Evolutionary conservation across 768 basidiomycete genomes (phyloP).

Genomic region (Kwoniella pini): DNA sequence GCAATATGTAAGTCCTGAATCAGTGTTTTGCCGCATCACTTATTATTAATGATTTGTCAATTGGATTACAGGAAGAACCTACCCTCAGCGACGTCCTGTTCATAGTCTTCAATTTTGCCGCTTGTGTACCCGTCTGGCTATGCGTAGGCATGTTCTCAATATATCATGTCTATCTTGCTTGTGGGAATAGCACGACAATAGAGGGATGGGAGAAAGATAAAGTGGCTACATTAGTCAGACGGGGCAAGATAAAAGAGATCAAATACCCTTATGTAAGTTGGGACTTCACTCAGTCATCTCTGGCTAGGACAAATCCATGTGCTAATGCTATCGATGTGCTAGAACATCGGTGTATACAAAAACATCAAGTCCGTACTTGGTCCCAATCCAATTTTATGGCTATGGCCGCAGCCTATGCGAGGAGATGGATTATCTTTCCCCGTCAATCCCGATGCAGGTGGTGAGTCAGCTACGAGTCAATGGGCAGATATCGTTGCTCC

Average conservation of each 20-base stretch:
- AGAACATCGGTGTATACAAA: conserved; percentile 75
- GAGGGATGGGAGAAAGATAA: conserved; percentile 99
- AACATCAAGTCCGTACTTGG: conserved; percentile 83
- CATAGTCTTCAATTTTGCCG: conserved; percentile 81
- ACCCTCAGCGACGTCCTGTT: conserved; percentile 71
- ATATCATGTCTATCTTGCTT: conserved; percentile 78
- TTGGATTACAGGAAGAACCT: conserved; percentile 64
- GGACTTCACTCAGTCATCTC: conserved; percentile 2
- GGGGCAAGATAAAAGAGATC: conserved; percentile 84
- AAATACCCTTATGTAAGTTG: conserved; percentile 86
- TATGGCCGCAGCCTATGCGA: conserved; percentile 68
- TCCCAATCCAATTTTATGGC: conserved; percentile 73
- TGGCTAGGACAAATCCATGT: neutral
- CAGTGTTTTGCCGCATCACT: no score
- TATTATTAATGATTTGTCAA: no score
- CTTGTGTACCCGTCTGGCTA: conserved; percentile 81
- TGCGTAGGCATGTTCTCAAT: conserved; percentile 88
- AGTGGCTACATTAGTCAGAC: conserved; percentile 75
- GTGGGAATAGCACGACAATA: conserved; percentile 87
- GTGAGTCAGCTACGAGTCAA: conserved; percentile 45
- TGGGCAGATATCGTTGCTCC: conserved; percentile 47
- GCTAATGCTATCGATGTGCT: neutral
- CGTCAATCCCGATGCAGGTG: conserved; percentile 60
- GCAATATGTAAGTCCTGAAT: conserved; percentile 8
- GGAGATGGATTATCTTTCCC: conserved; percentile 79